Conservation (phyloP, 2,329 filamentous ascomycete species). For the Diplocarpon rosae region DNA sequence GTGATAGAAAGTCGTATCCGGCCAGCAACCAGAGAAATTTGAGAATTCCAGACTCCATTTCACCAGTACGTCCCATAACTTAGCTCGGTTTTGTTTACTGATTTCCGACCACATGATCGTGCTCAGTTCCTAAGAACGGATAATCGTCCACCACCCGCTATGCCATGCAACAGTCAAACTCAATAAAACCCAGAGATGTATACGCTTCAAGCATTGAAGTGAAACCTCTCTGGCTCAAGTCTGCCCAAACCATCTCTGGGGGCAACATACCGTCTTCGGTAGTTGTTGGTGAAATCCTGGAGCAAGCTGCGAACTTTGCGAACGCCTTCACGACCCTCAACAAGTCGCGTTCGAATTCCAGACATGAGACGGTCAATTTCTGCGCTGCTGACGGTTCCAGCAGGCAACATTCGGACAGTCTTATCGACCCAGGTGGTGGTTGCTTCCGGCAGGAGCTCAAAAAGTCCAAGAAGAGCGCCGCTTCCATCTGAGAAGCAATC, state of each 20-base stretch:
- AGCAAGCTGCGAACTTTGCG: slow-evolving; percentile 74
- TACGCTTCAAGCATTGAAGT: slow-evolving; percentile 42
- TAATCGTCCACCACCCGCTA: slow-evolving; percentile 11
- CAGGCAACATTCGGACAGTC: slow-evolving; percentile 74
- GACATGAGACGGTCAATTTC: slow-evolving; percentile 73
- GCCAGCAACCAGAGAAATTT: neutral
- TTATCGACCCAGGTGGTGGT: slow-evolving; percentile 72
- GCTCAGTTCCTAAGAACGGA: slow-evolving; percentile 1
- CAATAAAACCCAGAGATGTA: slow-evolving; percentile 1
- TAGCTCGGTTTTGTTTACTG: neutral
- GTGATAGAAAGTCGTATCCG: neutral
- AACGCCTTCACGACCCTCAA: slow-evolving; percentile 47
- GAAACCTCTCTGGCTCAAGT: slow-evolving; percentile 77
- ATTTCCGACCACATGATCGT: slow-evolving; percentile 1
- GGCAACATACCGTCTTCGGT: slow-evolving; percentile 88
- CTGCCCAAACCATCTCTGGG: slow-evolving; percentile 82
- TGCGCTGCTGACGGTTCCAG: slow-evolving; percentile 65
- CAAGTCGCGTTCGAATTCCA: slow-evolving; percentile 71
- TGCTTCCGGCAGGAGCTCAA: slow-evolving; percentile 73
- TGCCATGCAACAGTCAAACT: slow-evolving; percentile 11
- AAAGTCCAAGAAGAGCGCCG: slow-evolving; percentile 79
- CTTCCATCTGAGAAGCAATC: slow-evolving; percentile 94
- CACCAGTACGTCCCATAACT: neutral
- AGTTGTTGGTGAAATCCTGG: slow-evolving; percentile 94
- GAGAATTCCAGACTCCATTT: slow-evolving; percentile 3